Evolutionary conservation across 768 basidiomycete genomes (phyloP).

Genomic region (Suillus decipiens): DNA sequence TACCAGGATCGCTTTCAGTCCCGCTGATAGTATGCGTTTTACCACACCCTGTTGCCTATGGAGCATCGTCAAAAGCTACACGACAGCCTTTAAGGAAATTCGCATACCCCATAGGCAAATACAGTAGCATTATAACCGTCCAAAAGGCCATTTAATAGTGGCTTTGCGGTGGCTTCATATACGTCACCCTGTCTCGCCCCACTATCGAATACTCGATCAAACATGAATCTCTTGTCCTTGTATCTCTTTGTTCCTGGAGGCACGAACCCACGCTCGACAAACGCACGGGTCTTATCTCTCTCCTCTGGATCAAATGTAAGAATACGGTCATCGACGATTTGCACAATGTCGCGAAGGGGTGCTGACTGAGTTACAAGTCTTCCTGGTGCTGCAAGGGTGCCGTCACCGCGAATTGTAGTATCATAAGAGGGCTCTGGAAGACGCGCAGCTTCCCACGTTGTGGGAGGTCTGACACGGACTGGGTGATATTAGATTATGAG

Average conservation of each 20-base stretch:
- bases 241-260: constrained; percentile 90
- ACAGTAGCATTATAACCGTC: constrained; percentile 97
- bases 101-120: constrained; percentile 94
- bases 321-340: constrained; percentile 92
- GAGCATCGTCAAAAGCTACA: constrained; percentile 17
- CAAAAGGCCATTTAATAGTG: constrained; percentile 80
- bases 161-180: constrained; percentile 83
- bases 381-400: constrained; percentile 72
- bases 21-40: constrained; percentile 99
- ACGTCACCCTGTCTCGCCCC: constrained; percentile 84
- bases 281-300: constrained; percentile 75
- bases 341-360: constrained; percentile 75
- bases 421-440: constrained; percentile 78
- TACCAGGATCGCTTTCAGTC: constrained; percentile 81
- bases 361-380: constrained; percentile 52
- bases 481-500: constrained; percentile 18
- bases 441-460: constrained; percentile 79
- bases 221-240: constrained; percentile 97
- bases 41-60: constrained; percentile 98
- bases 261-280: constrained; percentile 82
- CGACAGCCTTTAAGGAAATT: constrained; percentile 4
- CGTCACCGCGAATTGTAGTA: constrained; percentile 76
- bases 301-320: constrained; percentile 96
- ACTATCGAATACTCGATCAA: constrained; percentile 89
- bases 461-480: constrained; percentile 93